phyloP scores from a whole-genome alignment of 176 grass and related monocot genomes.

The Avena atlantica region DNA sequence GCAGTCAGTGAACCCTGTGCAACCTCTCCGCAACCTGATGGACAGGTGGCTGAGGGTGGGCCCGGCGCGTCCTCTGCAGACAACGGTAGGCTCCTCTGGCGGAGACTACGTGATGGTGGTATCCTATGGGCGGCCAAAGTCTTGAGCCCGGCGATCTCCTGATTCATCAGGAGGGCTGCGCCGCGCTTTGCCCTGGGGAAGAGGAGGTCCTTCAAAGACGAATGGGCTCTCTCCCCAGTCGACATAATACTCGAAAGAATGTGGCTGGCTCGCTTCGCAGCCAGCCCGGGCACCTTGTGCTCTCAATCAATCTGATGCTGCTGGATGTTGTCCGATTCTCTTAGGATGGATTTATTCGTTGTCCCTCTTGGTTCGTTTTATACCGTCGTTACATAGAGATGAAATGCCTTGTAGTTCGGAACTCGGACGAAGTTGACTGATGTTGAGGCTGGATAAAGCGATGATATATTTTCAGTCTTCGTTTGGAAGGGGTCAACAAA shows the following conservation, averaged over 20 bases:
- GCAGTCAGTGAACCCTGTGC: slow-evolving; percentile 57
- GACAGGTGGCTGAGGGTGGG: slow-evolving; percentile 62
- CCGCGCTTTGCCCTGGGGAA: not conserved
- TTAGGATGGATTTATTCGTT: slow-evolving; percentile 50
- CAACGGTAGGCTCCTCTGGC: slow-evolving; percentile 61
- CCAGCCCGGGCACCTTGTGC: slow-evolving; percentile 24
- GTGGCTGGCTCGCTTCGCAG: slow-evolving; percentile 33
- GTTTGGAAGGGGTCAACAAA: not conserved
- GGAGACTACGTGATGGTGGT: slow-evolving; percentile 82
- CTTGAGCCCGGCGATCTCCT: not conserved
- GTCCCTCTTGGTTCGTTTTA: slow-evolving; percentile 30
- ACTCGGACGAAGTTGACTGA: slow-evolving; percentile 19
- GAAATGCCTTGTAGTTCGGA: not conserved
- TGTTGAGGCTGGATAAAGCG: slow-evolving; percentile 29
- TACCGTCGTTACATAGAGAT: slow-evolving; percentile 26
- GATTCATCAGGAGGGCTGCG: not conserved
- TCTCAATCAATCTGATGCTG: slow-evolving; percentile 6
- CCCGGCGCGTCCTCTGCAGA: slow-evolving; percentile 49
- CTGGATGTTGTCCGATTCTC: slow-evolving; percentile 40
- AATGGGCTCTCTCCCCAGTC: not conserved
- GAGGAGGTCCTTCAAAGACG: not conserved
- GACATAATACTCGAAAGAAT: slow-evolving; percentile 22
- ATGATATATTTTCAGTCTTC: slow-evolving; percentile 9
- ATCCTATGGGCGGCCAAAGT: slow-evolving; percentile 56
- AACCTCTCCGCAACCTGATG: slow-evolving; percentile 64